phyloP scores from a whole-genome alignment of 2,329 filamentous ascomycete genomes.

The Penicillium sp. region DNA sequence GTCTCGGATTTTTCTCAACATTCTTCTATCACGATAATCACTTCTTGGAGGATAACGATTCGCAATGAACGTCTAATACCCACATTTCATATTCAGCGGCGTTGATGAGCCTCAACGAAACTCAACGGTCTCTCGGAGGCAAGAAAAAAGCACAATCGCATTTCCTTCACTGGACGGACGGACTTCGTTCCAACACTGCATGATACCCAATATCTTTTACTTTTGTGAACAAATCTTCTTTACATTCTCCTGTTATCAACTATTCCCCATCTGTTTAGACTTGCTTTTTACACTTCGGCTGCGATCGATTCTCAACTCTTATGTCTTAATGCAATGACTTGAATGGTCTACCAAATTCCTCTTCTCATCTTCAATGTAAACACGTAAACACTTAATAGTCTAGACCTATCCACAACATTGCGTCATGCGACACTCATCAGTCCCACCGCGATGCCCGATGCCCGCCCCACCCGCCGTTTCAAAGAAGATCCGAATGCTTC shows the following conservation, averaged over 20 bases:
- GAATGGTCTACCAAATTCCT: not conserved
- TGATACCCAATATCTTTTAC: conserved; percentile 18
- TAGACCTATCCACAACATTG: not conserved
- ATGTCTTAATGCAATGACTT: conserved; percentile 1
- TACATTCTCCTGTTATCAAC: conserved; percentile 4
- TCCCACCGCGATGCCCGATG: not conserved
- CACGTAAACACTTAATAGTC: not conserved
- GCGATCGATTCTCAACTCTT: conserved; percentile 8
- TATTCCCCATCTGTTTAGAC: conserved; percentile 3
- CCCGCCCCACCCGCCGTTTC: not conserved
- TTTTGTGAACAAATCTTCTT: conserved; percentile 4
- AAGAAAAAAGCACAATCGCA: conserved; percentile 6
- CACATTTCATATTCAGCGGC: conserved; percentile 3
- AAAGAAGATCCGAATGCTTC: not conserved
- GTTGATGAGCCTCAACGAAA: conserved; percentile 6
- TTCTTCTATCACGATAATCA: conserved; percentile 14
- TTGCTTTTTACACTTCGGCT: not conserved
- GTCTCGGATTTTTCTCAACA: conserved; percentile 2
- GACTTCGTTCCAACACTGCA: conserved; percentile 13
- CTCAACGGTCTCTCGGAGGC: not conserved
- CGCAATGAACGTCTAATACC: conserved; percentile 4
- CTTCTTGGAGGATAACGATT: not conserved
- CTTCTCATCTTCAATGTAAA: not conserved
- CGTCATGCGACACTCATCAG: conserved; percentile 1
- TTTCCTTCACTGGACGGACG: conserved; percentile 12